Evolutionary conservation across 2,329 filamentous ascomycete species (phyloP), one percentile per base, ranked within the genome.

Genomic region (Plectosphaerella cucumerina): DNA sequence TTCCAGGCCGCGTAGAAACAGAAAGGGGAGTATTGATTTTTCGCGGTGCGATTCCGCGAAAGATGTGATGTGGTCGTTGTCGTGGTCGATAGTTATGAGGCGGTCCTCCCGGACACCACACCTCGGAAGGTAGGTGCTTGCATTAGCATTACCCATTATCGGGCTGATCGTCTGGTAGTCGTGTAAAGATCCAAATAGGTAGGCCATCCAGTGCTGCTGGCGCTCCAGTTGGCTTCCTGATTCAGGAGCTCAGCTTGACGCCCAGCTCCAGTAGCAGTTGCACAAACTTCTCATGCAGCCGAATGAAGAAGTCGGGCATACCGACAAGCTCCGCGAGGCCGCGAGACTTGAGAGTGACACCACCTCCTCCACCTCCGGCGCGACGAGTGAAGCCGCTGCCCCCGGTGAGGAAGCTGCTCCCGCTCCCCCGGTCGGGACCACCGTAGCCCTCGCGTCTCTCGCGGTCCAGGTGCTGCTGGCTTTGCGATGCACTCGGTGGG

Each of bases 281-380:
- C 22, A 87, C 84, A 60, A 87, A 87, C 55, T 76, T 75, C 37
- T 75, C 70, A 63, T 87, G 84, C 53, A 87, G 67, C 68, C 86
- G 79, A 50, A 87, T 80, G 58, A 87, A 87, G 60, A 87, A 84
- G 61, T 87, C 84, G 5, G 84, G 82, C 58, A 82, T 70, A 18
- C 84, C 84, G 23, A 86, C 81, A 39, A 87, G 71, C 66, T 87
- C 84, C 0, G 84, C 81, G 46, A 87, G 68, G 3, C 84, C 83
- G 39, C 81, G 76, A 37, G 82, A 76, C 57, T 79, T 82, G 41
- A 79, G 72, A 20, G 77, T 73, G 26, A 81, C 75, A 31, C 78
- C 78, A 43, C 78, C 75, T 17, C 78, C 80, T 0, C 76, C 78
- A 46, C 74, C 75, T 23, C 77, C 79, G 74, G 82, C 82, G 26